These are phyloP conservation scores for Alternaria brassicicola DNA, from an alignment of 2,329 filamentous ascomycete species.

Conservation along the genomic window DNA sequence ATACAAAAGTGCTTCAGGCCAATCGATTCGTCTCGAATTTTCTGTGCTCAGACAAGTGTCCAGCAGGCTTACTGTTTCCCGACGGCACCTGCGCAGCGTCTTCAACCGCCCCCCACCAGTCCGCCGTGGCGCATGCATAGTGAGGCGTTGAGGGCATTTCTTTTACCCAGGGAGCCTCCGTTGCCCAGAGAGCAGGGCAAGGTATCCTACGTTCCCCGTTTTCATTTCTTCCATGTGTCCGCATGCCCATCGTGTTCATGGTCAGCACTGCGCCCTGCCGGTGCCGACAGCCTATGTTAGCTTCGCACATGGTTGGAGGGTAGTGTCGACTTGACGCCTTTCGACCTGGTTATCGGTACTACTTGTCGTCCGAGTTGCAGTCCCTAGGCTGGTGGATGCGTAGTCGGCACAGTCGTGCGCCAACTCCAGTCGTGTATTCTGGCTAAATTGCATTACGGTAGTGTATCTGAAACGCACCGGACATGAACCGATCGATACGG, in stretches of 20 bases:
- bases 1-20: conserved; percentile 23
- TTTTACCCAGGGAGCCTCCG: conserved; percentile 1
- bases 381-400: neutral
- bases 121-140: conserved; percentile 1
- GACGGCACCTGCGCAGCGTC: conserved; percentile 2
- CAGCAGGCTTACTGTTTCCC: conserved; percentile 1
- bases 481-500: conserved; percentile 11
- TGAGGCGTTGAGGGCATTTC: conserved; percentile 5
- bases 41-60: conserved; percentile 1
- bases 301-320: neutral
- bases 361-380: neutral
- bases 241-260: neutral
- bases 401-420: neutral
- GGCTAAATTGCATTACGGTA: conserved; percentile 8
- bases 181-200: neutral
- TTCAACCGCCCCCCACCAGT: conserved; percentile 6
- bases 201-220: conserved; percentile 3
- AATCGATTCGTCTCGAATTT: conserved; percentile 8
- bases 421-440: conserved; percentile 11
- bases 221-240: neutral
- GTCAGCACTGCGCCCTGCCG: conserved; percentile 3
- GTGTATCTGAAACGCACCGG: conserved; percentile 16
- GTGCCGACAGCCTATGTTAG: conserved; percentile 7
- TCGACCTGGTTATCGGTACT: conserved; percentile 15
- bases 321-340: conserved; percentile 1